phyloP scores from a whole-genome alignment of 345 rosid genomes.

The Aethionema arabicum region DNA sequence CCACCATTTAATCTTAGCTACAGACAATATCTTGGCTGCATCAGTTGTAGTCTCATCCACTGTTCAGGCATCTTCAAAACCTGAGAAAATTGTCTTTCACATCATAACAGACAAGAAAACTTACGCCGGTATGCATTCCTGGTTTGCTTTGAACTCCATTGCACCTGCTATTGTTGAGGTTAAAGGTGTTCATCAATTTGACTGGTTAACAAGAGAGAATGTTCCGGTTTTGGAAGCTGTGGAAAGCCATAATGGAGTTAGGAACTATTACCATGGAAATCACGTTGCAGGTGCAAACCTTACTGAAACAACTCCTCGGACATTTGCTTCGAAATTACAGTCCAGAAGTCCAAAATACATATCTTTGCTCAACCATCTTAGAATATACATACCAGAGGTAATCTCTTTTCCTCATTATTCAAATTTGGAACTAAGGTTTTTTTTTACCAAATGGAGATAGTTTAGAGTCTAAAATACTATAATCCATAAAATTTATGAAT shows the following conservation, averaged over 20 bases:
- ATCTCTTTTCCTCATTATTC: slow-evolving; percentile 16
- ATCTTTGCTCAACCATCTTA: slow-evolving; percentile 95
- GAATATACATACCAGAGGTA: slow-evolving; percentile 99
- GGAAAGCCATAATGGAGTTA: slow-evolving; percentile 77
- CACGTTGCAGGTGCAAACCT: slow-evolving; percentile 88
- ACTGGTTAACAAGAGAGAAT: slow-evolving; percentile 97
- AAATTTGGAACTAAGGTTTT: not conserved
- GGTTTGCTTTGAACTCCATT: slow-evolving; percentile 92
- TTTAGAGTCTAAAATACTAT: too few species aligned
- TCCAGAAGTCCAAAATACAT: slow-evolving; percentile 99
- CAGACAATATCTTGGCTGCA: slow-evolving; percentile 98
- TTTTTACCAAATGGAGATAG: too few species aligned
- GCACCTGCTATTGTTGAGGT: slow-evolving; percentile 92
- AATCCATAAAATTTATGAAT: too few species aligned
- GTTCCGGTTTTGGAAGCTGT: slow-evolving; percentile 99
- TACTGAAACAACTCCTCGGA: slow-evolving; percentile 73
- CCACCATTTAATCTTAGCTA: slow-evolving; percentile 83
- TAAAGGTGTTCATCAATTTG: slow-evolving; percentile 97
- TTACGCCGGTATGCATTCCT: slow-evolving; percentile 97
- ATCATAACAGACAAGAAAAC: slow-evolving; percentile 99
- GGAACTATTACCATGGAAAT: slow-evolving; percentile 96
- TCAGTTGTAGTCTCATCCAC: slow-evolving; percentile 96
- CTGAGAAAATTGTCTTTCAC: slow-evolving; percentile 94
- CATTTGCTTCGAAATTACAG: slow-evolving; percentile 93
- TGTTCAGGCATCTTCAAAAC: slow-evolving; percentile 75